Base-by-base conservation (phyloP, 2,329 filamentous ascomycete genomes). In the Xylogone sp. region DNA sequence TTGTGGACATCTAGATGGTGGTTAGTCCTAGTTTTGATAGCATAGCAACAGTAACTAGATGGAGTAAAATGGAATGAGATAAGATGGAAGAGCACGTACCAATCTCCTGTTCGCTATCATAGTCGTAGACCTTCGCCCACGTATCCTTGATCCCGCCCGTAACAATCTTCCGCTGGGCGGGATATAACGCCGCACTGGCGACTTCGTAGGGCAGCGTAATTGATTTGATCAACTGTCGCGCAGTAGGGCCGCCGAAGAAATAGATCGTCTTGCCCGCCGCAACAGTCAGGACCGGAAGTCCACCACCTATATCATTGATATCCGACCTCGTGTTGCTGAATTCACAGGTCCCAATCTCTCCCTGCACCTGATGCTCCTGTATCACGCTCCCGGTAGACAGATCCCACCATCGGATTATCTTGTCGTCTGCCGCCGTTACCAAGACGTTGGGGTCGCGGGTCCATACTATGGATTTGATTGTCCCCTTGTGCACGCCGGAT, bases 401-500 rank as follows among this genome's bases (percentile, higher is more conserved):
- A 68, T 99, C 91, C 75, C 94, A 96, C 94, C 94, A 99, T 52
- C 94, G 85, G 21, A 99, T 81, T 45, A 87, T 90, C 67, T 94
- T 95, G 67, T 97, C 93, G 57, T 90, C 86, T 1, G 90, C 88
- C 2, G 93, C 92, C 0, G 94, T 99, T 47, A 96, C 88, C 52
- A 99, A 76, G 56, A 93, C 84, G 63, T 94, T 96, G 47, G 88
- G 87, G 63, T 96, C 88, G 53, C 84, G 82, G 48, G 90, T 90
- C 94, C 94, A 99, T 55, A 96, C 88, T 55, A 99, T 95, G 52
- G 90, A 92, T 70, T 97, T 97, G 78, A 99, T 97, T 27, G 88
- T 89, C 45, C 88, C 88, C 16, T 81, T 85, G 68, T 99, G 94
- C 12, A 88, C 79, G 31, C 89, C 90, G 6, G 86, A 79, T 19